Evolutionary conservation across 1,139 yeast genomes (phyloP), one percentile per base, ranked within the genome.

Genomic region (Suhomyces maxii): DNA sequence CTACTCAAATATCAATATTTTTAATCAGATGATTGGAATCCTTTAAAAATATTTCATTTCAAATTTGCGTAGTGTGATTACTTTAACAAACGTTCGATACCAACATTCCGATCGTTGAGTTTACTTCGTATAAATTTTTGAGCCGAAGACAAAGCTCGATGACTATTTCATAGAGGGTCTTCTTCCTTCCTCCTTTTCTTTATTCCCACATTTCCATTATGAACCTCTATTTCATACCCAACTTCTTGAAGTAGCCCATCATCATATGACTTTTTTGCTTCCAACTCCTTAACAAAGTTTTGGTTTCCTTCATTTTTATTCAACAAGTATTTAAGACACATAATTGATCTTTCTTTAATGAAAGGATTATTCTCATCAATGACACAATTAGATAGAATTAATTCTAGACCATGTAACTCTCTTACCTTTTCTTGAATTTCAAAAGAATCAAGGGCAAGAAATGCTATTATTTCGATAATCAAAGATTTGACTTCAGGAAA

Each of bases 281-380:
- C 79, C 25, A 75, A 34, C 7, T 61, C 59, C 0, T 88, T 84
- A 1, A 93, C 91, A 59, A 89, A 80, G 2, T 75, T 72, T 64
- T 93, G 97, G 60, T 91, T 93, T 41, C 69, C 76, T 2, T 57
- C 57, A 57, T 93, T 93, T 14, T 77, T 72, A 30, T 80, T 78
- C 25, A 93, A 66, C 31, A 90, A 64, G 50, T 83, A 84, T 53
- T 85, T 80, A 38, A 93, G 64, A 57, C 97, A 89, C 10, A 91
- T 67, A 32, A 93, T 86, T 1, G 96, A 80, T 50, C 95, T 72
- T 60, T 93, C 99, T 52, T 89, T 86, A 49, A 93, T 85, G 59
- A 77, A 90, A 0, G 98, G 98, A 58, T 93, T 95, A 59, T 86
- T 83, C 42, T 83, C 85, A 63, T 93, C 99, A 40, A 93, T 84